Conservation (phyloP, 2,329 filamentous ascomycete genomes). For the Torrubiella hemipterigena region DNA sequence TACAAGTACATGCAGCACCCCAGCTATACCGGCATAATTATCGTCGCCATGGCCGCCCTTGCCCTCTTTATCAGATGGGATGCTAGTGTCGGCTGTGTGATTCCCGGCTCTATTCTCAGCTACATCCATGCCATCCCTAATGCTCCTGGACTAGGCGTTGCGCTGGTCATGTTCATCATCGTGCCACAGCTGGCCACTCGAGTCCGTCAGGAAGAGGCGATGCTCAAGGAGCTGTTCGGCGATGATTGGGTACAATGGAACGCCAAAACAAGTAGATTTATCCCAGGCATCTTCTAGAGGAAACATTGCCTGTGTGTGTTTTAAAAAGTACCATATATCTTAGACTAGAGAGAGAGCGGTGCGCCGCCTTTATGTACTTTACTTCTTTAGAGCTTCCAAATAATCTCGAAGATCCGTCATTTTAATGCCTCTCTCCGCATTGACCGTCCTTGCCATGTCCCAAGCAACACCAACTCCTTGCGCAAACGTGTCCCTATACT, state of each 20-base stretch:
- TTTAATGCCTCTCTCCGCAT: slow-evolving; percentile 32
- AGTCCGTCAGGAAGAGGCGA: neutral
- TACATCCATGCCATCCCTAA: no score
- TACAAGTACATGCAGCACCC: neutral
- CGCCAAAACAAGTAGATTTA: neutral
- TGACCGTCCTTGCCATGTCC: slow-evolving; percentile 41
- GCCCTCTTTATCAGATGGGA: neutral
- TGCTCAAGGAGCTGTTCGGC: neutral
- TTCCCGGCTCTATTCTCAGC: neutral
- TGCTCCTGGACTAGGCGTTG: no score
- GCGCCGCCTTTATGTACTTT: no score
- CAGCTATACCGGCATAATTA: neutral
- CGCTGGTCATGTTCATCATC: neutral
- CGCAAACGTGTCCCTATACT: slow-evolving; percentile 51
- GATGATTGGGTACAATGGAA: neutral
- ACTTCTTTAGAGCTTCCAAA: no score
- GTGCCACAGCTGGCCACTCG: neutral
- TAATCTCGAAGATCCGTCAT: slow-evolving; percentile 30
- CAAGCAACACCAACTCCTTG: slow-evolving; percentile 46
- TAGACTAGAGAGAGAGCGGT: no score
- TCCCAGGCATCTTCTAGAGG: neutral
- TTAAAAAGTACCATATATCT: no score
- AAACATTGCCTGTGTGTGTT: no score
- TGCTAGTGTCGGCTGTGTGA: neutral
- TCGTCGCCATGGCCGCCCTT: neutral